Conservation (phyloP, 805 yeast species). For the Metschnikowia rubicola region DNA sequence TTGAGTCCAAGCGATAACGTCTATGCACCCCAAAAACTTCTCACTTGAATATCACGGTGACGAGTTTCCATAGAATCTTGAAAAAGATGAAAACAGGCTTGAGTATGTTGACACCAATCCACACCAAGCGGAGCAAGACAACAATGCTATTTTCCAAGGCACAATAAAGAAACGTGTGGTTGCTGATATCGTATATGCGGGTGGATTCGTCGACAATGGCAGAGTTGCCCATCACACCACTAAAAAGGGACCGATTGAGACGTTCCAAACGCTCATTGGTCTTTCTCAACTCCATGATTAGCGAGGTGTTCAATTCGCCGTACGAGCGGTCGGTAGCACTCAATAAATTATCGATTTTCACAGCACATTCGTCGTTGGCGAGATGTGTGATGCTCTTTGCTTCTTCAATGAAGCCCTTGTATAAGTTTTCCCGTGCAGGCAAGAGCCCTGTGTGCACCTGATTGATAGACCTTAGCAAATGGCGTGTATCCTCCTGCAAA, state of each 20-base stretch:
- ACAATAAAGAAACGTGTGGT: conserved; percentile 40
- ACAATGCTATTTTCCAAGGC: conserved; percentile 52
- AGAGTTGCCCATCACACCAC: conserved; percentile 18
- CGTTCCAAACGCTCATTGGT: conserved; percentile 48
- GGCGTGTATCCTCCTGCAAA: conserved; percentile 4
- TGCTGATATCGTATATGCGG: conserved; percentile 26
- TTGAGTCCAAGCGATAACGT: too few species aligned
- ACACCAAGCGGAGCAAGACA: conserved; percentile 47
- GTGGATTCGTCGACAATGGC: conserved; percentile 18
- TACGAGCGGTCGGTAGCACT: conserved; percentile 64
- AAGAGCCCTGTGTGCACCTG: conserved; percentile 31
- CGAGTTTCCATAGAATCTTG: conserved; percentile 13
- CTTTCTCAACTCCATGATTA: conserved; percentile 58
- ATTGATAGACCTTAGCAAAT: conserved; percentile 13
- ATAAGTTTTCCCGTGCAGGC: conserved; percentile 33
- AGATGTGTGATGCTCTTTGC: conserved; percentile 32
- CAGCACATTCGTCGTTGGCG: conserved; percentile 45
- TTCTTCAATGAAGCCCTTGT: conserved; percentile 32
- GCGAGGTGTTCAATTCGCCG: conserved; percentile 70
- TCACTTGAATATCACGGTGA: conserved; percentile 1
- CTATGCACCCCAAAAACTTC: not conserved
- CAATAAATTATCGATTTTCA: conserved; percentile 56
- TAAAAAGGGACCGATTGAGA: conserved; percentile 33
- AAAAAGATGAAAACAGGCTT: conserved; percentile 28
- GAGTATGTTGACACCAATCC: conserved; percentile 53